phyloP scores from a whole-genome alignment of 2,329 filamentous ascomycete species.

The Stemphylium beticola region DNA sequence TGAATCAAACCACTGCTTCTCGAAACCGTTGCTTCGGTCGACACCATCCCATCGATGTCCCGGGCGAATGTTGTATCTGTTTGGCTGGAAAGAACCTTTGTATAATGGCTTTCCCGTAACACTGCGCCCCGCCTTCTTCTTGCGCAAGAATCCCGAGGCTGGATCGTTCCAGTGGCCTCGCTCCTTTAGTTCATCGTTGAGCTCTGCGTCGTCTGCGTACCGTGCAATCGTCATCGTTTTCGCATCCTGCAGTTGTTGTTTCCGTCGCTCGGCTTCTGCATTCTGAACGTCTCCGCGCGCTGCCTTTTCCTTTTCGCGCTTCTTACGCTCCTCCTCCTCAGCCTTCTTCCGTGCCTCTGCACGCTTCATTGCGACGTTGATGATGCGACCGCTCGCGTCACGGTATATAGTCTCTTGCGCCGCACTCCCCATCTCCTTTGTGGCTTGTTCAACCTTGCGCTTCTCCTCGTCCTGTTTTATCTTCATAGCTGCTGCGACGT shows the following conservation, averaged over 20 bases:
- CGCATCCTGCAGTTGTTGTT: conserved; percentile 76
- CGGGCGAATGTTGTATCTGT: conserved; percentile 90
- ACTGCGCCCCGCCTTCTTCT: conserved; percentile 55
- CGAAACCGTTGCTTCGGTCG: conserved; percentile 90
- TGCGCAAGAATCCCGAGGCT: conserved; percentile 77
- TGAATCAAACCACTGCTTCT: conserved; percentile 89
- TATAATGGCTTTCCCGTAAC: conserved; percentile 71
- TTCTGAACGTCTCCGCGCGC: conserved; percentile 87
- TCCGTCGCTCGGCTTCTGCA: conserved; percentile 67
- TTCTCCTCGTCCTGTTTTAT: conserved; percentile 71
- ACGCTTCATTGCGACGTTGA: conserved; percentile 89
- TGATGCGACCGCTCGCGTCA: conserved; percentile 91
- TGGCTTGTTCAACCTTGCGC: conserved; percentile 51
- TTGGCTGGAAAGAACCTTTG: conserved; percentile 79
- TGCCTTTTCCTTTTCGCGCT: conserved; percentile 69
- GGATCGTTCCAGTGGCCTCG: conserved; percentile 91
- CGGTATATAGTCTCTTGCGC: conserved; percentile 83
- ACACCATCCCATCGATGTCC: conserved; percentile 98
- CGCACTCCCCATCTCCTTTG: conserved; percentile 50
- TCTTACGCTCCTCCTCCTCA: conserved; percentile 71
- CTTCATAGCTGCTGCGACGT: conserved; percentile 66
- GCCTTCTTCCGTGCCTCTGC: conserved; percentile 83
- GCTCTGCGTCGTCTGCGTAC: conserved; percentile 78
- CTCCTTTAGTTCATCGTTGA: conserved; percentile 84
- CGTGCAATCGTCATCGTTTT: conserved; percentile 81